Evolutionary conservation across 805 yeast genomes (phyloP), one percentile per base, ranked within the genome.

Genomic region (Candida saitoana): DNA sequence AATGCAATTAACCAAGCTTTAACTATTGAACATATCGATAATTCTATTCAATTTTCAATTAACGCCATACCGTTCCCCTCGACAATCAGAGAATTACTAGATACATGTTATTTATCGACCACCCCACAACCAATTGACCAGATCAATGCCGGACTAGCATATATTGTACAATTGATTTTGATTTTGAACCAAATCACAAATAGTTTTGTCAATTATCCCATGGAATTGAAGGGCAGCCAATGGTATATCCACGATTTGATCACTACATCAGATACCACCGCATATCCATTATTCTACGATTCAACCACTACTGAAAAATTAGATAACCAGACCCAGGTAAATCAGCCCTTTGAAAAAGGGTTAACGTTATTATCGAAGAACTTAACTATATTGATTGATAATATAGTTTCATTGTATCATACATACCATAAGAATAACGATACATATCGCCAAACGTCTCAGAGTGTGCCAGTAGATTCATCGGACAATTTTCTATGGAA

Each of bases 401-500:
- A 52, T 27, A 45, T 57, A 12, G 51, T 51, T n/a, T 53, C 46
- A 18, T 40, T 31, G 22, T 34, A 43, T 32, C 41, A 41, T 14
- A 45, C 30, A 12, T 39, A 38, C 9, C 25, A 30, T 14, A 34
- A 41, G 7, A n/a, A 36, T 14, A 29, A 14, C 11, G 16, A 11
- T 14, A 9, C 32, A 29, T 14, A 29, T 12, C 32, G 5, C 6
- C 31, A 36, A 19, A n/a, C 4, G n/a, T 14, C 6, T 9, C 20
- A 43, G 39, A 16, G 19, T 46, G 54, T 67, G 11, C 73, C 74
- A 2, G 46, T 56, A 5, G 73, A 69, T 36, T 65, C 71, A 40
- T 38, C 59, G 14, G 74, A 69, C 47, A 67, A 68, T 43, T 59
- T 67, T 34, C 49, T 68, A 42, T 69, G 74, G 74, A 66, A 56